Base-by-base conservation (phyloP, 768 basidiomycete genomes). In the Mrakia hoshinonis region DNA sequence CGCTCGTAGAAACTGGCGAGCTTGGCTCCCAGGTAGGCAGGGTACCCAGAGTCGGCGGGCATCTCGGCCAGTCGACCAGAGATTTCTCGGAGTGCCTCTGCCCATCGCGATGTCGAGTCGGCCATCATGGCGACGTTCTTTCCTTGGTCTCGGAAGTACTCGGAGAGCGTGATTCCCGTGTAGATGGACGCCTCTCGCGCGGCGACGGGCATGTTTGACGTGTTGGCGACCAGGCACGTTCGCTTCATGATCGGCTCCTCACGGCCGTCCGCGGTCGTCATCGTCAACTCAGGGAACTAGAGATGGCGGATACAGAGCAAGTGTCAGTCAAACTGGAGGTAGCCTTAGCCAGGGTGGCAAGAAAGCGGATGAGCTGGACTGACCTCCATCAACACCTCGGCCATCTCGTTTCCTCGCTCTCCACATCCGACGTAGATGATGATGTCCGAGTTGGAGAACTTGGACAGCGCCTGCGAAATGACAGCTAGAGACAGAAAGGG, bases 211-310 rank as follows among this genome's bases (percentile, higher is more conserved):
- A 99, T 99, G 83, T 98, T 98, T 62, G 96, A 99, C 3, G 96
- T 99, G 80, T 99, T 99, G 75, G 96, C 96, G 73, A 99, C 94
- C 29, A 99, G 87, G 18, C 94, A 92, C 0, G 96, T 99, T 72
- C 96, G 94, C 82, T 99, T 99, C 96, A 99, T 99, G 84, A 99
- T 98, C 43, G 96, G 96, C 80, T 99, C 96, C 85, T 94, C 87
- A 64, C 92, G 91, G 38, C 83, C 83, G 74, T 90, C 87, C 29
- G 85, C 88, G 68, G 95, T 83, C 64, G 96, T 92, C 88, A 97
- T 90, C 1, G 89, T 91, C 38, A 99, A 83, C 80, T 91, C 83
- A 55, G 96, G 96, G 87, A 83, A 82, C 76, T 79, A n/a, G n/a
- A n/a, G 69, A n/a, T 73, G 58, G 54, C 24, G 18, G 43, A 24